phyloP scores from a whole-genome alignment of 495 filamentous ascomycete species.

The Chaetomium fimeti region DNA sequence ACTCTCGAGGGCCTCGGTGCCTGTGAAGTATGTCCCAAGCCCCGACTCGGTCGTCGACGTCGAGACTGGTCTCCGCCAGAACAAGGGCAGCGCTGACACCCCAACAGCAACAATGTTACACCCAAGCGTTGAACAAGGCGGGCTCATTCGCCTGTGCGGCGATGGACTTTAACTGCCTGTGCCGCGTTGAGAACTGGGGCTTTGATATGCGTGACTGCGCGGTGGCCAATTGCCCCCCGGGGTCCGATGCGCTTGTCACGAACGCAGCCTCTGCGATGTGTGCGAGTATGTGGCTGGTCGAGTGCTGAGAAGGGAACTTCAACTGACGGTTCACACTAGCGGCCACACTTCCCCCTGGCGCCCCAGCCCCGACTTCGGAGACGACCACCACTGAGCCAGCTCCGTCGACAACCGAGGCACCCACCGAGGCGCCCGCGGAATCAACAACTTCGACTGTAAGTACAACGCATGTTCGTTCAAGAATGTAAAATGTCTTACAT shows the following conservation, averaged over 20 bases:
- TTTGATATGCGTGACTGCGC: conserved; percentile 28
- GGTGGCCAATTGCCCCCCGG: conserved; percentile 25
- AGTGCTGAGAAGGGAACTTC: not conserved
- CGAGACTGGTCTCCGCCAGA: not conserved
- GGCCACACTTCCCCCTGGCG: conserved; percentile 18
- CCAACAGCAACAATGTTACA: conserved; percentile 29
- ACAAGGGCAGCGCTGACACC: conserved; percentile 21
- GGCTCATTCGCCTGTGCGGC: conserved; percentile 25
- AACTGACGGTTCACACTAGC: conserved; percentile 21
- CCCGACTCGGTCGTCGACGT: not conserved
- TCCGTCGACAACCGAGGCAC: conserved; percentile 19
- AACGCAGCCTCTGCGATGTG: conserved; percentile 31
- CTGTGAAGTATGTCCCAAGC: conserved; percentile 32
- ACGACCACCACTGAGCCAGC: conserved; percentile 10
- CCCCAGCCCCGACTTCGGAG: not conserved
- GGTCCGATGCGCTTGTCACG: conserved; percentile 19
- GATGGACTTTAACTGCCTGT: conserved; percentile 31
- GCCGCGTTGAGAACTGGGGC: conserved; percentile 26
- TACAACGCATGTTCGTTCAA: not conserved
- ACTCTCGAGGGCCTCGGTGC: conserved; percentile 25
- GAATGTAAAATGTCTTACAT: not conserved
- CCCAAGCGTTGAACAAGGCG: conserved; percentile 15
- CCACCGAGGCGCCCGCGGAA: not conserved
- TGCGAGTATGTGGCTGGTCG: conserved; percentile 35
- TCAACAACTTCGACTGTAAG: conserved; percentile 10